Conservation (phyloP, 2,329 filamentous ascomycete species). For the Tolypocladium inflatum region DNA sequence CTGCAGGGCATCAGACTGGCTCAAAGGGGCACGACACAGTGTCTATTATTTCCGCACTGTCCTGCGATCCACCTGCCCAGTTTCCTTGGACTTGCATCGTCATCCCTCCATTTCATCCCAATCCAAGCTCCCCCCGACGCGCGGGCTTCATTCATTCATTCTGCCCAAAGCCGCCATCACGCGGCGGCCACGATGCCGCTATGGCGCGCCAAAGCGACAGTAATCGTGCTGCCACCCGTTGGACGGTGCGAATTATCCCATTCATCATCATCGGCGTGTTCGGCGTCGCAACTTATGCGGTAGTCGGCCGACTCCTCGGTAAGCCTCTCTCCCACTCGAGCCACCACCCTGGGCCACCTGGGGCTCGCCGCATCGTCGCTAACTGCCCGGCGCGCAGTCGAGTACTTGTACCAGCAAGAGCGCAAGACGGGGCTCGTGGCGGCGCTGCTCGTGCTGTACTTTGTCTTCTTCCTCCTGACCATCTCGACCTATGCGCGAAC, state of each 20-base stretch:
- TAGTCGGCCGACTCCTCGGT: constrained; percentile 62
- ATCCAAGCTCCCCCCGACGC: neutral
- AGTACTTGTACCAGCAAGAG: constrained; percentile 53
- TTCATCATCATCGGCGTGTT: constrained; percentile 55
- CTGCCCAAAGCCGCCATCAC: neutral
- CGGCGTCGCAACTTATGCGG: constrained; percentile 61
- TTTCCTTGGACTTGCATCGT: neutral
- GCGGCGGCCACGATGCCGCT: constrained; percentile 16
- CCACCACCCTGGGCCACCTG: neutral
- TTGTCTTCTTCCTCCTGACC: constrained; percentile 60
- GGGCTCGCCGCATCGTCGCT: neutral
- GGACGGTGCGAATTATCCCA: constrained; percentile 52
- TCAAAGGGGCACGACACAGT: neutral
- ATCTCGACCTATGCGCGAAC: constrained; percentile 62
- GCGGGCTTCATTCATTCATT: neutral
- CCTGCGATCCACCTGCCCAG: neutral
- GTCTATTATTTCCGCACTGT: neutral
- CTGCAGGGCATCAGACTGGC: neutral
- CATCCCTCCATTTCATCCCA: neutral
- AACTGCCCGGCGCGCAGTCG: constrained; percentile 30
- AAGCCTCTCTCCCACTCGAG: constrained; percentile 17
- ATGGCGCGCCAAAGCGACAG: constrained; percentile 19
- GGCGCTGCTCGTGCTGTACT: constrained; percentile 63
- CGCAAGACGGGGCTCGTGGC: constrained; percentile 49
- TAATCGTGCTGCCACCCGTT: constrained; percentile 19